Conservation (phyloP, 179 eudicot genomes). For the Patellifolia procumbens region DNA sequence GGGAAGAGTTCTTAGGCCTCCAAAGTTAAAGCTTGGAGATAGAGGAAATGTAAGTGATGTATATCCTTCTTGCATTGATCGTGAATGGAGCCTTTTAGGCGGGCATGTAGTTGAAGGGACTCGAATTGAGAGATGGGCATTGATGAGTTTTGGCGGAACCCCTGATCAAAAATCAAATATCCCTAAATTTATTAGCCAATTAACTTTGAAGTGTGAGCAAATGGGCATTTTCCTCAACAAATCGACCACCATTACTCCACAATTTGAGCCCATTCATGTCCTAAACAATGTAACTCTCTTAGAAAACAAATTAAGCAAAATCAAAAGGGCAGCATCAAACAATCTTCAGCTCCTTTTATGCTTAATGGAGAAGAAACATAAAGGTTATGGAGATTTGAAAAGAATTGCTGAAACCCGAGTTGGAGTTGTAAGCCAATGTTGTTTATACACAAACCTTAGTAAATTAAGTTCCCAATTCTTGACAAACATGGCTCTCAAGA, state of each 20-base stretch:
- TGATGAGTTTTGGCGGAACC: constrained; percentile 84
- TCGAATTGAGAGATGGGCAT: constrained; percentile 72
- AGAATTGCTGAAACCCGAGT: constrained; percentile 84
- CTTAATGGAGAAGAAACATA: constrained; percentile 91
- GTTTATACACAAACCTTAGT: constrained; percentile 70
- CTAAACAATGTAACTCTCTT: constrained; percentile 61
- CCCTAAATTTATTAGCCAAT: constrained; percentile 67
- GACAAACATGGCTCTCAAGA: constrained; percentile 87
- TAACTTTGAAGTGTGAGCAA: constrained; percentile 73
- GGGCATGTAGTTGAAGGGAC: constrained; percentile 91
- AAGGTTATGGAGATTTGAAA: constrained; percentile 89
- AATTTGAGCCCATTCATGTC: constrained; percentile 80
- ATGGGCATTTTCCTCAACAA: constrained; percentile 76
- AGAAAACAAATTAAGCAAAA: constrained; percentile 67
- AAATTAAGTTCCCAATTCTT: constrained; percentile 72
- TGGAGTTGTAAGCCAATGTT: constrained; percentile 86
- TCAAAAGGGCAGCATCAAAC: constrained; percentile 52
- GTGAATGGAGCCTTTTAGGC: constrained; percentile 86
- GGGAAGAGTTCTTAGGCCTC: constrained; percentile 88
- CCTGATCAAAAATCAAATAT: constrained; percentile 56
- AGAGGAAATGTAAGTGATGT: constrained; percentile 63
- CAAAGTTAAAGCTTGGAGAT: constrained; percentile 76
- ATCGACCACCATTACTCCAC: constrained; percentile 49
- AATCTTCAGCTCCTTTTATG: constrained; percentile 76
- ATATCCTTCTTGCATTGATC: constrained; percentile 64